These are phyloP conservation scores for Aspergillus ochraceus DNA, from an alignment of 2,329 filamentous ascomycete genomes.

Conservation along the genomic window DNA sequence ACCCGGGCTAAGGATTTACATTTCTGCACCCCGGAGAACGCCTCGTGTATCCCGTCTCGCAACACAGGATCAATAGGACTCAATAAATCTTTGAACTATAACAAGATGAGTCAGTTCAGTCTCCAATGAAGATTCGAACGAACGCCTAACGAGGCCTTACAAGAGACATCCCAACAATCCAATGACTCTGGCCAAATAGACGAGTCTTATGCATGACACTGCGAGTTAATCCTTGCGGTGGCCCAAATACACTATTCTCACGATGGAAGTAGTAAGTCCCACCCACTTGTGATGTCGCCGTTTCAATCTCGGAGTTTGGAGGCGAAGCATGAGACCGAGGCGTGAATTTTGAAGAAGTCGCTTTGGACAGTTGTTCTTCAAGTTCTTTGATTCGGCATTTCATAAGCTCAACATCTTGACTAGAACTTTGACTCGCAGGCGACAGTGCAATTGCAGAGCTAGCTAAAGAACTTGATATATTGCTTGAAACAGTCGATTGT, in stretches of 20 bases:
- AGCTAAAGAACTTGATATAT: constrained; percentile 9
- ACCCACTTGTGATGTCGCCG: constrained; percentile 38
- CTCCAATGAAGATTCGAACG: background rate
- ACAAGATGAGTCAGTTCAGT: background rate
- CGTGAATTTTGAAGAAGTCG: constrained; percentile 17
- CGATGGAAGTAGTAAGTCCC: constrained; percentile 48
- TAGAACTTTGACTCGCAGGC: constrained; percentile 21
- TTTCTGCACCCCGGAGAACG: constrained; percentile 42
- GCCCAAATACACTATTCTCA: constrained; percentile 35
- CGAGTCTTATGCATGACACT: constrained; percentile 56
- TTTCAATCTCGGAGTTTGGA: constrained; percentile 37
- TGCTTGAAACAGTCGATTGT: constrained; percentile 9
- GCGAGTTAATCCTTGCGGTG: constrained; percentile 37
- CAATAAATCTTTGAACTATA: constrained; percentile 36
- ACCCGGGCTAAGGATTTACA: constrained; percentile 55
- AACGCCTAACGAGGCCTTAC: constrained; percentile 34
- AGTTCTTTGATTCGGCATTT: constrained; percentile 44
- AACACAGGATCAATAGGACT: constrained; percentile 44
- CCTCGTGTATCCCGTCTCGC: constrained; percentile 39
- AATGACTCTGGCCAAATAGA: constrained; percentile 58
- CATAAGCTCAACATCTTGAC: constrained; percentile 40
- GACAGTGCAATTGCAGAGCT: constrained; percentile 22
- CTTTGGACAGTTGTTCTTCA: constrained; percentile 43
- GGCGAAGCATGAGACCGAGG: constrained; percentile 14
- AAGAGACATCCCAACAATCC: constrained; percentile 52